Evolutionary conservation across 2,329 filamentous ascomycete species (phyloP).

Genomic region (Polytolypa hystricis): DNA sequence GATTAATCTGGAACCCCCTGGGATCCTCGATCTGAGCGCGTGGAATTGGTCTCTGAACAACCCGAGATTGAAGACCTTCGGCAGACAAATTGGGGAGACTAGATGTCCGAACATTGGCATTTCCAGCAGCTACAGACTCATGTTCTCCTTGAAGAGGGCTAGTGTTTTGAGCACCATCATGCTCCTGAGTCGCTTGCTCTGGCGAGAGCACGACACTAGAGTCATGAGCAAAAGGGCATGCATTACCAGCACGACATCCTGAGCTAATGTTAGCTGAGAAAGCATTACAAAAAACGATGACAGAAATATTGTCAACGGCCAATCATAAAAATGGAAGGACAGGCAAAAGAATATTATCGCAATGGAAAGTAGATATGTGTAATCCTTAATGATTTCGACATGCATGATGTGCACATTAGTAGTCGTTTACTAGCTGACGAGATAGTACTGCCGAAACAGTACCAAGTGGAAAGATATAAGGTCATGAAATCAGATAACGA

Average conservation of each 20-base stretch:
- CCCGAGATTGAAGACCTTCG: neutral
- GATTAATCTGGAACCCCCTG: slow-evolving; percentile 61
- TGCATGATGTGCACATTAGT: neutral
- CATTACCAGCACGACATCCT: slow-evolving; percentile 43
- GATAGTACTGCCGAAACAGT: neutral
- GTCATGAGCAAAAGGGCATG: slow-evolving; percentile 42
- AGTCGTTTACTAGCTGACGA: neutral
- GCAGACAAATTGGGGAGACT: slow-evolving; percentile 32
- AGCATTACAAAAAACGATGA: neutral
- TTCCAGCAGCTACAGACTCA: neutral
- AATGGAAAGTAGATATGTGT: neutral
- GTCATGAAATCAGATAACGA: slow-evolving; percentile 3
- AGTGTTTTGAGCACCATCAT: slow-evolving; percentile 14
- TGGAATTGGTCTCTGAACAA: slow-evolving; percentile 54
- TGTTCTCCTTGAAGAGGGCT: slow-evolving; percentile 1
- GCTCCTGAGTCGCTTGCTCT: slow-evolving; percentile 11
- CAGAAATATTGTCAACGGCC: neutral
- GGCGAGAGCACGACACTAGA: too few relatives aligned
- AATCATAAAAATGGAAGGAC: neutral
- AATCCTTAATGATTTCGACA: neutral
- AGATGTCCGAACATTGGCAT: slow-evolving; percentile 15
- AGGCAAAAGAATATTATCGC: neutral
- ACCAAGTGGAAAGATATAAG: neutral
- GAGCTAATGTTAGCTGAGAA: slow-evolving; percentile 14
- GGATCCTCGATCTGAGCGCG: slow-evolving; percentile 55